These are phyloP conservation scores for Cicer bijugum DNA, from an alignment of 306 rosid species.

Conservation along the genomic window DNA sequence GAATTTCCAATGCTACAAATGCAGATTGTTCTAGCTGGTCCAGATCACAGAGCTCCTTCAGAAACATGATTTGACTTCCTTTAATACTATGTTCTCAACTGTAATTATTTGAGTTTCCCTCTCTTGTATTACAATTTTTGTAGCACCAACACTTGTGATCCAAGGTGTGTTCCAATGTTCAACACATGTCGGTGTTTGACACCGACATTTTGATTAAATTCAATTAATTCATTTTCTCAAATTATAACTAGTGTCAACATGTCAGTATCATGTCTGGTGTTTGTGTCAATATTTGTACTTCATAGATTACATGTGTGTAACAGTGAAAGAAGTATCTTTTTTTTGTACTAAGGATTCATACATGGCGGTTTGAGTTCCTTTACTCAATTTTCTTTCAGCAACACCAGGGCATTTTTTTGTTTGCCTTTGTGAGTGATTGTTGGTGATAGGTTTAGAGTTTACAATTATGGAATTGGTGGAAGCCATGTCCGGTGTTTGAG, in stretches of 20 bases:
- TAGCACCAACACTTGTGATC: too few relatives aligned
- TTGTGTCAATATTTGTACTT: too few relatives aligned
- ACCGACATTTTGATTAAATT: too few relatives aligned
- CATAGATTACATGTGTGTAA: conserved; percentile 45
- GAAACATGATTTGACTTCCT: conserved; percentile 57
- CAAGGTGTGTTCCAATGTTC: too few relatives aligned
- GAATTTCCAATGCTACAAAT: background rate
- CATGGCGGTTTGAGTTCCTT: background rate
- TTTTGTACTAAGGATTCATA: conserved; percentile 36
- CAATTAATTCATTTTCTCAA: too few relatives aligned
- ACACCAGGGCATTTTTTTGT: conserved; percentile 57
- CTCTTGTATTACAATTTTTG: conserved; percentile 48
- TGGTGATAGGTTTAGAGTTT: conserved; percentile 40
- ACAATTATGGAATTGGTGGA: conserved; percentile 34
- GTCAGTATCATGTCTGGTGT: too few relatives aligned
- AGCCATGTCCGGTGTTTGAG: conserved; percentile 32
- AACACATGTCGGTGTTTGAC: too few relatives aligned
- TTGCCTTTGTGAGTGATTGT: conserved; percentile 58
- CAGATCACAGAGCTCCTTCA: conserved; percentile 81
- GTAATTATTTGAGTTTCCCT: conserved; percentile 54
- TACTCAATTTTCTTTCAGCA: conserved; percentile 37
- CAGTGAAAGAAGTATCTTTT: conserved; percentile 46
- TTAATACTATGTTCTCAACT: conserved; percentile 10
- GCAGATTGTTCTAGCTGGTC: conserved; percentile 94
- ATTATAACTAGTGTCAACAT: too few relatives aligned